Conservation (phyloP, 2,329 filamentous ascomycete species). For the Colletotrichum kahawae region DNA sequence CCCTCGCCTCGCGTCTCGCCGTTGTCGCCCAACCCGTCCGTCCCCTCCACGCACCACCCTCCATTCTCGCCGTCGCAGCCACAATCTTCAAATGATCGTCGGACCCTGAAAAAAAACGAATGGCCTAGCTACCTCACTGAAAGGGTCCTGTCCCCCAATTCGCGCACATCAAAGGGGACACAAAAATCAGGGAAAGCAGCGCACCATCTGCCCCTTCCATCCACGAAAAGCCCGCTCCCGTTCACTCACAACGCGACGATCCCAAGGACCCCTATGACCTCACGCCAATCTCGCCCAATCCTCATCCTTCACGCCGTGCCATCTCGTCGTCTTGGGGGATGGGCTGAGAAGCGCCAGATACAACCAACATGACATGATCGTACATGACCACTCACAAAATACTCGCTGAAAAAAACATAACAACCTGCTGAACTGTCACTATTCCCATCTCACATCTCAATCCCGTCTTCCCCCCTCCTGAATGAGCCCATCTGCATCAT, state of each 20-base stretch:
- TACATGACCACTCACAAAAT: background rate
- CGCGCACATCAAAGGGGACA: background rate
- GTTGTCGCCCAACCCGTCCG: background rate
- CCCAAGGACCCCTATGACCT: constrained; percentile 19
- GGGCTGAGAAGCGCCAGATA: background rate
- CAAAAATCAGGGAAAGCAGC: background rate
- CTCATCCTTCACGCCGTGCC: no score
- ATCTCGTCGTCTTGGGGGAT: background rate
- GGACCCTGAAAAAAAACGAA: constrained; percentile 7
- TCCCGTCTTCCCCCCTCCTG: background rate
- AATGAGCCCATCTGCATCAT: constrained; percentile 2
- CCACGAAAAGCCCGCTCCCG: background rate
- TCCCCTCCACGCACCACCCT: background rate
- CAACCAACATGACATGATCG: background rate
- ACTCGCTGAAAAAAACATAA: background rate
- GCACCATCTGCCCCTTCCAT: background rate
- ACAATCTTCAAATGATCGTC: constrained; percentile 20
- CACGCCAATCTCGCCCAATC: background rate
- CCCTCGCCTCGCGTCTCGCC: background rate
- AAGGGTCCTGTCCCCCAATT: background rate
- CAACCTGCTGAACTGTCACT: background rate
- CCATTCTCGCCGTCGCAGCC: background rate
- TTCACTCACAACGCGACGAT: background rate
- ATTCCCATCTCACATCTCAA: constrained; percentile 5
- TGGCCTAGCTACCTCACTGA: background rate